These are phyloP conservation scores for Acorus calamus DNA, from an alignment of 106 monocot genomes.

Conservation along the genomic window DNA sequence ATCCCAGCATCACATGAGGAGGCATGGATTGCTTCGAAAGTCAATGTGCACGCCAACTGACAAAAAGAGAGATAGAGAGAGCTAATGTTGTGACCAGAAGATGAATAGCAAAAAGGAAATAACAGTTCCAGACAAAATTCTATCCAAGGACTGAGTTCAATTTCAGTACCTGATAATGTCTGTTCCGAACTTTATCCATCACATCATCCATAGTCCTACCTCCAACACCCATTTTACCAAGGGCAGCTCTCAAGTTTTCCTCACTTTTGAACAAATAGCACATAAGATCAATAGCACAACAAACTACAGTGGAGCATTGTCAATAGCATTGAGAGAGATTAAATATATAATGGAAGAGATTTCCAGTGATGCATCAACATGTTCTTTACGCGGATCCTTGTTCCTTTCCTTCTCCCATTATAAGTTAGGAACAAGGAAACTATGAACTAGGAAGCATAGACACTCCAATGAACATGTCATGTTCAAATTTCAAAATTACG, in stretches of 20 bases:
- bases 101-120: neutral
- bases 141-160: neutral
- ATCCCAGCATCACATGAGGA: slow-evolving; percentile 64
- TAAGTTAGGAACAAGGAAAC: no score
- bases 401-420: no score
- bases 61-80: slow-evolving; percentile 1
- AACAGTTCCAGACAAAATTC: no score
- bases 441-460: no score
- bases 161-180: slow-evolving; percentile 73
- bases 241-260: slow-evolving; percentile 83
- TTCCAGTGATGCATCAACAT: no score
- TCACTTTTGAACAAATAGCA: slow-evolving; percentile 29
- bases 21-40: slow-evolving; percentile 68
- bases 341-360: no score
- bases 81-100: neutral
- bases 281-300: no score
- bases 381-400: no score
- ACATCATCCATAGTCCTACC: slow-evolving; percentile 66
- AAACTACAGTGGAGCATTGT: no score
- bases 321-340: no score
- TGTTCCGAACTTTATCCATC: slow-evolving; percentile 78
- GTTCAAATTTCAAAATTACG: no score
- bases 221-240: slow-evolving; percentile 66
- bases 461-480: no score
- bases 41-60: slow-evolving; percentile 83